A percentile compares a stretch with the other conserved stretches of the same genome.
phyloP scores from a whole-genome alignment of 768 basidiomycete species.

The Artomyces pyxidatus region DNA sequence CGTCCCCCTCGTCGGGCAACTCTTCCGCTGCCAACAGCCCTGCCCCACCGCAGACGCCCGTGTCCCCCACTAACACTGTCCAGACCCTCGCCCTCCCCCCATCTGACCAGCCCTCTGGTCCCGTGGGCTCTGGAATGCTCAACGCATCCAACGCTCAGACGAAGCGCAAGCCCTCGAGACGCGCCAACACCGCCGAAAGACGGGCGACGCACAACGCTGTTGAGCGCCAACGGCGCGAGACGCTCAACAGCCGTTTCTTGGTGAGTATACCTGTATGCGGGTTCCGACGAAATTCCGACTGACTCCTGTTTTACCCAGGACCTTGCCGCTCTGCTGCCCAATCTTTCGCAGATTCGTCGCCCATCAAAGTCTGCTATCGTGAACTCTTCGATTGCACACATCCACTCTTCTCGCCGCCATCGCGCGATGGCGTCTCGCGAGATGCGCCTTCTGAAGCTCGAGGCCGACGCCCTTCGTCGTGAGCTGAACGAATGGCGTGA shows the following conservation, averaged over 20 bases:
- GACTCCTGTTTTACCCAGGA: slow-evolving; percentile 41
- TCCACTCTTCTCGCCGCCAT: slow-evolving; percentile 76
- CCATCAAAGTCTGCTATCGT: slow-evolving; percentile 97
- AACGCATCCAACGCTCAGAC: slow-evolving; percentile 28
- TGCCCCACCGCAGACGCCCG: slow-evolving; percentile 40
- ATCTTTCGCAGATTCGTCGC: slow-evolving; percentile 83
- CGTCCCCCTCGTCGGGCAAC: slow-evolving; percentile 29
- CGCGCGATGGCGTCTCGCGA: slow-evolving; percentile 76
- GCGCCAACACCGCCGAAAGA: slow-evolving; percentile 95
- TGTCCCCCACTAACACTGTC: slow-evolving; percentile 31
- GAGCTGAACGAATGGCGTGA: slow-evolving; percentile 94
- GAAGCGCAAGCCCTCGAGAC: slow-evolving; percentile 77
- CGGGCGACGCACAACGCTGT: slow-evolving; percentile 96
- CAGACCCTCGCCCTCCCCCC: slow-evolving; percentile 29
- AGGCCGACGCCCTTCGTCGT: slow-evolving; percentile 79
- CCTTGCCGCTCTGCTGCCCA: slow-evolving; percentile 85
- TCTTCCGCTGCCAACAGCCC: slow-evolving; percentile 36
- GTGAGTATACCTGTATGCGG: slow-evolving; percentile 33
- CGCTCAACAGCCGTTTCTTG: slow-evolving; percentile 86
- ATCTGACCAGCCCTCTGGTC: slow-evolving; percentile 20
- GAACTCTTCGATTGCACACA: slow-evolving; percentile 88
- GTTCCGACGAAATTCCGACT: slow-evolving; percentile 12
- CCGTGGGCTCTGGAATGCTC: slow-evolving; percentile 14
- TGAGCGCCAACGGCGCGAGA: slow-evolving; percentile 88
- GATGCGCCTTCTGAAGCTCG: slow-evolving; percentile 67